Conservation (phyloP, 2,329 filamentous ascomycete species). For the Microdochium trichocladiopsis region DNA sequence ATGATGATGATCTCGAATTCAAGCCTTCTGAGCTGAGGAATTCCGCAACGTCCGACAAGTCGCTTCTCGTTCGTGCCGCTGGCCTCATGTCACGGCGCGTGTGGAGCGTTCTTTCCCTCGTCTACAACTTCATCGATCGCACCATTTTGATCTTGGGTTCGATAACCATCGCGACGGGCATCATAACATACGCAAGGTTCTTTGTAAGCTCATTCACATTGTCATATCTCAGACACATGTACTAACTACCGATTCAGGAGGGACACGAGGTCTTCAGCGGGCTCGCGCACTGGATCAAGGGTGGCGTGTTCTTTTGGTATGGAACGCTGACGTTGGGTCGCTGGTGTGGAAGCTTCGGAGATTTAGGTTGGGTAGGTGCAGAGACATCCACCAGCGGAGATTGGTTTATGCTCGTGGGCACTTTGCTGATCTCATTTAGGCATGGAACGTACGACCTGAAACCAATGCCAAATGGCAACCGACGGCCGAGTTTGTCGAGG, state of each 20-base stretch:
- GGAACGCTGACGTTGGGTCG: constrained; percentile 80
- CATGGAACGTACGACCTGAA: constrained; percentile 79
- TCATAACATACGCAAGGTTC: constrained; percentile 72
- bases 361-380: constrained; percentile 69
- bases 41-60: constrained; percentile 30
- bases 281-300: constrained; percentile 89
- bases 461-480: constrained; percentile 58
- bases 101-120: constrained; percentile 49
- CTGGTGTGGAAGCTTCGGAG: constrained; percentile 84
- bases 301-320: constrained; percentile 91
- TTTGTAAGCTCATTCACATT: constrained; percentile 55
- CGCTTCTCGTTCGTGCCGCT: constrained; percentile 46
- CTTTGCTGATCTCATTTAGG: no score
- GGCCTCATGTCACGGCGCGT: constrained; percentile 47
- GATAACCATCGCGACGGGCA: constrained; percentile 62
- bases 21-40: constrained; percentile 29
- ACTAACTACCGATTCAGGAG: constrained; percentile 39
- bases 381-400: background rate
- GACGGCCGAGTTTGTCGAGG: constrained; percentile 85
- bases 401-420: no score
- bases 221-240: constrained; percentile 1
- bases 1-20: constrained; percentile 36
- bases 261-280: constrained; percentile 69
- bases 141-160: constrained; percentile 74
- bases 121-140: constrained; percentile 67